Percentiles rank a stretch among this genome's conserved stretches.
phyloP scores from a whole-genome alignment of 2,329 filamentous ascomycete genomes.

The Aspergillus ibericus region DNA sequence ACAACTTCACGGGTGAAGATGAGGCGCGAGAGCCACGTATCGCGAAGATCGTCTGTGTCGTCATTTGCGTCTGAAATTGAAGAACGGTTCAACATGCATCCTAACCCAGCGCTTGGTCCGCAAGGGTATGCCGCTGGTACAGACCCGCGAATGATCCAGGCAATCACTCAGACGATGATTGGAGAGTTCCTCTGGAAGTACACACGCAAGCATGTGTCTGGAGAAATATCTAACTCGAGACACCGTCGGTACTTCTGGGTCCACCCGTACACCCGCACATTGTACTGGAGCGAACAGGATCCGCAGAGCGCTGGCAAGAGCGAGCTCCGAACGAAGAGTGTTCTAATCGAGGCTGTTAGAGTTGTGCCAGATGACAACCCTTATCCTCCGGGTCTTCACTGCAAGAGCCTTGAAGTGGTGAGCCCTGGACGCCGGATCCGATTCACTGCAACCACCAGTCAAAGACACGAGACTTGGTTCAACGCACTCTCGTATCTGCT shows the following conservation, averaged over 20 bases:
- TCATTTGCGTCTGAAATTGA: conserved; percentile 96
- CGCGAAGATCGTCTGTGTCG: conserved; percentile 81
- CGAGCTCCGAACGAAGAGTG: conserved; percentile 81
- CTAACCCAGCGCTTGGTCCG: conserved; percentile 50
- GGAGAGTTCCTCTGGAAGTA: conserved; percentile 99
- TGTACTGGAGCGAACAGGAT: conserved; percentile 95
- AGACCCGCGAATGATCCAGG: conserved; percentile 97
- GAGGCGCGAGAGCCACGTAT: conserved; percentile 46
- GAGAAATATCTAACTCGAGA: conserved; percentile 81
- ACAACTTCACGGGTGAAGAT: conserved; percentile 61
- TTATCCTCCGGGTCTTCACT: conserved; percentile 88
- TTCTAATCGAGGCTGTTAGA: conserved; percentile 87
- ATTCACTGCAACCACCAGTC: conserved; percentile 90
- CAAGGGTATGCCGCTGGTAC: conserved; percentile 69
- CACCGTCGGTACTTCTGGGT: conserved; percentile 99
- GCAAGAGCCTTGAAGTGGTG: conserved; percentile 87
- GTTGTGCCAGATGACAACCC: conserved; percentile 94
- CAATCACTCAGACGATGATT: conserved; percentile 99
- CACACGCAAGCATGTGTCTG: conserved; percentile 88
- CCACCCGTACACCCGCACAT: conserved; percentile 90
- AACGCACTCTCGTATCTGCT: conserved; percentile 93
- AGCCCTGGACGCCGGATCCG: conserved; percentile 87
- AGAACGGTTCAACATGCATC: conserved; percentile 77
- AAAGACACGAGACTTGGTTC: conserved; percentile 97
- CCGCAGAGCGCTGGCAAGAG: conserved; percentile 74